These are phyloP conservation scores for Symbiodinium pilosum DNA, from an alignment of 73 alveolate genomes.

Conservation along the genomic window DNA sequence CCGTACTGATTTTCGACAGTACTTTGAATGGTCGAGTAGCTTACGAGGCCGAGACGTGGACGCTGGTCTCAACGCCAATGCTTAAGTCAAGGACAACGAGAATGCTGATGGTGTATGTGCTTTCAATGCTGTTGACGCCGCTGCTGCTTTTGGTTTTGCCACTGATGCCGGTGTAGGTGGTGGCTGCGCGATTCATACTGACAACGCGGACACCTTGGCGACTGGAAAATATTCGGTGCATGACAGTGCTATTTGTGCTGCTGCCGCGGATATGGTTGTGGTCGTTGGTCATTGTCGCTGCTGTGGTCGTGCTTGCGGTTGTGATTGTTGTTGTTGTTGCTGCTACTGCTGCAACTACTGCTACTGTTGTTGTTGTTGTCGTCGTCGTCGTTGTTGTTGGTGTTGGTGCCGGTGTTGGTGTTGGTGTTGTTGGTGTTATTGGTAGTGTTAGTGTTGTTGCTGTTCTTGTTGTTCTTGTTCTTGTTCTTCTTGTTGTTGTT, in stretches of 20 bases:
- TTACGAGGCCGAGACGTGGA: no score
- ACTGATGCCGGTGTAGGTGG: no score
- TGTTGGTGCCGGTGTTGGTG: not conserved
- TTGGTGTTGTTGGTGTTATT: not conserved
- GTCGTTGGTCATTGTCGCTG: not conserved
- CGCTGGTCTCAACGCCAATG: not conserved
- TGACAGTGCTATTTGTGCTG: no score
- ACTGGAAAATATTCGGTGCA: no score
- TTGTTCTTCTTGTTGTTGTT: not conserved
- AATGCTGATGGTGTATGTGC: not conserved
- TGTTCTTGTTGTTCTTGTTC: not conserved
- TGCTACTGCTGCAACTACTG: not conserved
- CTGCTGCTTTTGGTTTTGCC: not conserved
- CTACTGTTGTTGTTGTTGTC: not conserved
- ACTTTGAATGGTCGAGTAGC: no score
- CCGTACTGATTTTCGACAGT: no score
- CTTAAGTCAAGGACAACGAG: not conserved
- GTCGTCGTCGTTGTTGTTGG: no score
- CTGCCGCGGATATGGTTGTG: not conserved
- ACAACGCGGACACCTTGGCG: no score
- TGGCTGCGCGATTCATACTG: no score
- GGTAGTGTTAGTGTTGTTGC: not conserved
- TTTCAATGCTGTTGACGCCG: not conserved
- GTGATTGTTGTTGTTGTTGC: not conserved
- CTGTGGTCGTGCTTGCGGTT: not conserved